Base-by-base conservation (phyloP, 768 basidiomycete genomes). In the Lenzites betulinus region DNA sequence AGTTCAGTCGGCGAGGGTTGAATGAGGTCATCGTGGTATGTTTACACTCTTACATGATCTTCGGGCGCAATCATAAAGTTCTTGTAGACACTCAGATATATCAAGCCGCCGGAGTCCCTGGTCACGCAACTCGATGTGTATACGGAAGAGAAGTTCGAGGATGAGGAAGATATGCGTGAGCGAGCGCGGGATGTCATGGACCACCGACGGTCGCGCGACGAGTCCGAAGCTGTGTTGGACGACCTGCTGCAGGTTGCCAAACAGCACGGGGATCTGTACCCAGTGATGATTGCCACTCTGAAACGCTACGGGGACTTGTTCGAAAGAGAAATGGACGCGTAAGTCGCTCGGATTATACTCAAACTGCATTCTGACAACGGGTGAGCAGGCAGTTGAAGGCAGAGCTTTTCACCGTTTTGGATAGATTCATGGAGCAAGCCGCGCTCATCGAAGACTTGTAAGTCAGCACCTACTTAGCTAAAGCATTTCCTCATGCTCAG, bases 91-190 rank as follows among this genome's bases (percentile, higher is more conserved):
- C 77, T 95, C 7, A 82, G 87, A 61, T 92, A 92, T 65, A 77
- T 86, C 39, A 82, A 83, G 66, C 91, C 92, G 1, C 90, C 92
- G 7, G 92, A 89, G n/a, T 71, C 66, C 3, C 74, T 96, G n/a
- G 69, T 90, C n/a, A 89, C 80, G 0, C 94, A 95, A 66, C 74
- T 95, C 7, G 83, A 89, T 62, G 80, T 92, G 26, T 96, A 94
- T 66, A 81, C 84, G 0, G 93, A 96, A 63, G 93, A 95, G 71
- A 91, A 92, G 66, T 90, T 88, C 46, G 93, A 95, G 67, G 94
- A 97, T 69, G 90, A 92, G 70, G 87, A 90, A 68, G 91, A 95
- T 51, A 81, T 92, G 73, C 85, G 86, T 39, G 87, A 94, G 63
- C 81, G 85, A 36, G 77, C 83, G 38, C 79, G 72, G n/a, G 74